Evolutionary conservation across 129 eudicot species (phyloP).

Genomic region (Lonicera japonica): DNA sequence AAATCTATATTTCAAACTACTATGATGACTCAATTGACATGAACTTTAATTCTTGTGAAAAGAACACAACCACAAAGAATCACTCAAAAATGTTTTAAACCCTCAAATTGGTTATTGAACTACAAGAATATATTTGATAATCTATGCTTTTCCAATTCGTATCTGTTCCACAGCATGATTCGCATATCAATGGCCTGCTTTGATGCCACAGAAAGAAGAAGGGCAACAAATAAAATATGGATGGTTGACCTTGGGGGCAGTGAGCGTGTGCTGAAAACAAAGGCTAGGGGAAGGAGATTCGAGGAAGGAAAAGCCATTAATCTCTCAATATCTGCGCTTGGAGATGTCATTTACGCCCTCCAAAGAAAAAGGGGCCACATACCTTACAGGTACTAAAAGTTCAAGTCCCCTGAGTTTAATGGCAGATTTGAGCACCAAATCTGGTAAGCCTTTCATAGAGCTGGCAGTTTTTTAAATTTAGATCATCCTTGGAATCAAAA

Average conservation of each 20-base stretch:
- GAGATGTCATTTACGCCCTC: constrained; percentile 10
- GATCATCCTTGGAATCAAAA: not conserved
- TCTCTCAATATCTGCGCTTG: constrained; percentile 6
- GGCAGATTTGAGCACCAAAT: not conserved
- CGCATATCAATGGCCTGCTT: constrained; percentile 2
- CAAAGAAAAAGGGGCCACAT: constrained; percentile 6
- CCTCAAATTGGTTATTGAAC: not conserved
- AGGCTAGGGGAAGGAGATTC: constrained; percentile 9
- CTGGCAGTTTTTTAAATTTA: not conserved
- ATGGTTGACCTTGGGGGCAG: constrained; percentile 12
- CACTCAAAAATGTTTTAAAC: not conserved
- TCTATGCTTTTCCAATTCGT: not conserved
- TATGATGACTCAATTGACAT: no score
- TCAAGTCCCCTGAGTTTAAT: no score
- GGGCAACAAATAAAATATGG: constrained; percentile 6
- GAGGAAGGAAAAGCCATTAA: constrained; percentile 8
- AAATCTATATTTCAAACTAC: no score
- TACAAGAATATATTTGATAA: not conserved
- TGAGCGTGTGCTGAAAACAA: constrained; percentile 4
- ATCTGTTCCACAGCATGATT: constrained; percentile 13
- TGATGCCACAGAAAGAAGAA: not conserved
- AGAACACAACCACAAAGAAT: not conserved
- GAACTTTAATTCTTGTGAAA: no score
- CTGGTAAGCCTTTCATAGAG: not conserved
- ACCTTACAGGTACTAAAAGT: constrained; percentile 7